Conservation (phyloP, 2,329 filamentous ascomycete genomes). For the Pseudocercospora crystallina region DNA sequence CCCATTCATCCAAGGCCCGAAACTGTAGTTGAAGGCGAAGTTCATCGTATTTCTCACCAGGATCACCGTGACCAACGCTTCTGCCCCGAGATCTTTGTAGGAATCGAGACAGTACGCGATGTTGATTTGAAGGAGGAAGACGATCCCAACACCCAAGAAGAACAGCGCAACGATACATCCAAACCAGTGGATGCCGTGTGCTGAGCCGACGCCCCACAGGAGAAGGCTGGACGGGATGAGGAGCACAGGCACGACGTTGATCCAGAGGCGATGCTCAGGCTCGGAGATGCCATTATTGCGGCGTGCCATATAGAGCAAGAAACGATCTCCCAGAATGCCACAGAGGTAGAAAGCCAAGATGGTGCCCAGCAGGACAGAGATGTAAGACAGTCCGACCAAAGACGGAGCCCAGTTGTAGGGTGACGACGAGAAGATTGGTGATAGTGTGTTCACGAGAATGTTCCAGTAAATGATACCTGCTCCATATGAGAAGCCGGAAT, state of each 20-base stretch:
- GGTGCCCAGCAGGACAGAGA: constrained; percentile 38
- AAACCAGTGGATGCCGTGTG: constrained; percentile 44
- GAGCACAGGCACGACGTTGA: constrained; percentile 40
- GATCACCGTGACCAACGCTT: constrained; percentile 49
- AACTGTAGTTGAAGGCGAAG: constrained; percentile 51
- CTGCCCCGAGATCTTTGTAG: constrained; percentile 46
- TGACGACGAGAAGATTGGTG: constrained; percentile 37
- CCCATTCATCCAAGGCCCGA: constrained; percentile 46
- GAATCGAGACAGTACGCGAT: constrained; percentile 47
- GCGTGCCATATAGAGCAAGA: constrained; percentile 37
- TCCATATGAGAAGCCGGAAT: constrained; percentile 43
- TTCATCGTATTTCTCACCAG: constrained; percentile 50
- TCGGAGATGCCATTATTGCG: constrained; percentile 41
- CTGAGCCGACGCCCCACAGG: constrained; percentile 54
- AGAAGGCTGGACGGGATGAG: constrained; percentile 47
- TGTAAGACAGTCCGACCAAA: constrained; percentile 41
- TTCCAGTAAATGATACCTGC: constrained; percentile 43
- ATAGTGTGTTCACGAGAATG: constrained; percentile 44
- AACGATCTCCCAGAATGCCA: constrained; percentile 37
- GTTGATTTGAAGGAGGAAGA: constrained; percentile 42
- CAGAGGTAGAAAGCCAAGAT: constrained; percentile 38
- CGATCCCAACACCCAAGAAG: constrained; percentile 45
- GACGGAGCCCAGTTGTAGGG: constrained; percentile 40
- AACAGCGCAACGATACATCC: constrained; percentile 48
- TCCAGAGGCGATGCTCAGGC: constrained; percentile 43